phyloP scores from a whole-genome alignment of 768 basidiomycete genomes.

The Kwoniella sp. region DNA sequence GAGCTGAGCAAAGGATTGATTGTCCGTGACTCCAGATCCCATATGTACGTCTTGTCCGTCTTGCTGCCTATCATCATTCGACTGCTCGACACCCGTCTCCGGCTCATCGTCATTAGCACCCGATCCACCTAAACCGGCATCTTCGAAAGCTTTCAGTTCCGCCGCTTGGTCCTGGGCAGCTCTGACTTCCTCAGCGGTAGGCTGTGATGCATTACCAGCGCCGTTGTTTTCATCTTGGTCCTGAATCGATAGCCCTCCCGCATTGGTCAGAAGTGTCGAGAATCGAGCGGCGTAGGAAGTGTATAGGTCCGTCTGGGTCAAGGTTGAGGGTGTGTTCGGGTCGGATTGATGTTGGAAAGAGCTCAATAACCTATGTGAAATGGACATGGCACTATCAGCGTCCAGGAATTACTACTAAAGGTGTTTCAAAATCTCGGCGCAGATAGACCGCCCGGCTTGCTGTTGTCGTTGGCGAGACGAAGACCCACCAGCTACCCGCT shows the following conservation, averaged over 20 bases:
- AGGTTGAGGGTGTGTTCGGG: slow-evolving; percentile 17
- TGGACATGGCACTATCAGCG: too few species aligned
- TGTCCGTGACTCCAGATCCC: neutral
- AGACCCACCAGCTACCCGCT: slow-evolving; percentile 48
- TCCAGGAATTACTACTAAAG: too few species aligned
- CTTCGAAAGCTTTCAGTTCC: slow-evolving; percentile 18
- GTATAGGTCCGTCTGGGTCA: slow-evolving; percentile 46
- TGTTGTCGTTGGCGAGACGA: too few species aligned
- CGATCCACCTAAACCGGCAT: slow-evolving; percentile 10
- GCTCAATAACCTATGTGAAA: slow-evolving; percentile 30
- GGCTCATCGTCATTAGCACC: neutral
- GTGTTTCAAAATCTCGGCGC: too few species aligned
- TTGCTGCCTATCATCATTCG: neutral
- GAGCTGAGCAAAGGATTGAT: slow-evolving; percentile 5
- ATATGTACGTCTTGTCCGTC: neutral
- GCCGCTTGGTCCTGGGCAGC: slow-evolving; percentile 11
- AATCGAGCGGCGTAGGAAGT: slow-evolving; percentile 47
- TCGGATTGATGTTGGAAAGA: slow-evolving; percentile 32
- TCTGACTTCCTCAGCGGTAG: neutral
- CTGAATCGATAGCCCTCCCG: slow-evolving; percentile 1
- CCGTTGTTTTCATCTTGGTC: neutral
- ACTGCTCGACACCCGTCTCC: neutral
- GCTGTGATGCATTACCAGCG: neutral
- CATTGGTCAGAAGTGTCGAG: slow-evolving; percentile 23
- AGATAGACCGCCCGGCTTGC: too few species aligned